Percentiles rank a stretch among this genome's conserved stretches.
These are phyloP conservation scores for Rhynchosporium graminicola DNA, from an alignment of 2,329 filamentous ascomycete species.

Conservation along the genomic window DNA sequence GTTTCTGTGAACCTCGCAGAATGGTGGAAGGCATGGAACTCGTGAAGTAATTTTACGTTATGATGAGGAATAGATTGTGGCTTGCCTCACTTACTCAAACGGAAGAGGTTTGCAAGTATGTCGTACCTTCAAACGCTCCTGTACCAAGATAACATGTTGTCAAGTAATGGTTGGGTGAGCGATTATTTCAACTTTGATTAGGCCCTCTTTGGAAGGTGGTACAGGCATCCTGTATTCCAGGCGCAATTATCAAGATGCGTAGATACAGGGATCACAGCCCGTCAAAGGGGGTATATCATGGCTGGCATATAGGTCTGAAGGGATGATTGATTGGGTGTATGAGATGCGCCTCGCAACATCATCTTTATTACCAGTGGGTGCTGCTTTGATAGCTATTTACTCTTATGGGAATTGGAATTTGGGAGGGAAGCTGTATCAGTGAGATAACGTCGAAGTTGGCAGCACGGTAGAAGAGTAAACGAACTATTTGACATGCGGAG, in stretches of 20 bases:
- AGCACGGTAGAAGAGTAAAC: not conserved
- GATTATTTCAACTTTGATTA: too few relatives aligned
- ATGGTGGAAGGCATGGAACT: too few relatives aligned
- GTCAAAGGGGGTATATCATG: slow-evolving; percentile 11
- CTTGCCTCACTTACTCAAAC: not conserved
- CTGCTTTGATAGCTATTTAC: not conserved
- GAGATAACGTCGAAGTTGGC: too few relatives aligned
- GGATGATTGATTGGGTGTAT: slow-evolving; percentile 2
- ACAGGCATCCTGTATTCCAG: not conserved
- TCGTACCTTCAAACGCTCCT: too few relatives aligned
- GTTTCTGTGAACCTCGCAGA: not conserved
- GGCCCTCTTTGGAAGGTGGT: not conserved
- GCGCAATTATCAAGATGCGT: slow-evolving; percentile 10
- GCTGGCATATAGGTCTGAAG: slow-evolving; percentile 11
- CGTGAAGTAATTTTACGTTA: not conserved
- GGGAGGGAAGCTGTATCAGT: too few relatives aligned
- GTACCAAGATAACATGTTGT: too few relatives aligned
- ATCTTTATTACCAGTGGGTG: not conserved
- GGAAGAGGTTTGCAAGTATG: too few relatives aligned
- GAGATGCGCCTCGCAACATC: not conserved
- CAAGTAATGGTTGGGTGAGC: too few relatives aligned
- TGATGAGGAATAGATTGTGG: slow-evolving; percentile 13
- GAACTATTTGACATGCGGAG: slow-evolving; percentile 3
- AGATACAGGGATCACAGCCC: not conserved
- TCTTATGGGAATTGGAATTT: not conserved